phyloP scores from a whole-genome alignment of 1,284 basidiomycete genomes.

The Ganoderma sinense region DNA sequence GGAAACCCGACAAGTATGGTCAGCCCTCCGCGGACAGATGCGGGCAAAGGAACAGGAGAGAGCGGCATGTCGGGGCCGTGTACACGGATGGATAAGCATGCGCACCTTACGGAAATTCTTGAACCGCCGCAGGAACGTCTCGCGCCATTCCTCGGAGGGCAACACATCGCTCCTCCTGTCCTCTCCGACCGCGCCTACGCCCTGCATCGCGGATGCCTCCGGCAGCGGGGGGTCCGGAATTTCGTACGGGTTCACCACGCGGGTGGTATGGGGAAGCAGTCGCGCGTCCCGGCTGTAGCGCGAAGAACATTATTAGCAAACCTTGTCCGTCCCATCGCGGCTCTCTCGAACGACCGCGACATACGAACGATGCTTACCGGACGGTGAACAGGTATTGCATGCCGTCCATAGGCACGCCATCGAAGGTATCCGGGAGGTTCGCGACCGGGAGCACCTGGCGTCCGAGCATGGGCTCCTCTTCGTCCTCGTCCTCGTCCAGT shows the following conservation, averaged over 20 bases:
- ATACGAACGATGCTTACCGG: slow-evolving; percentile 52
- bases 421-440: slow-evolving; percentile 69
- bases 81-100: background rate
- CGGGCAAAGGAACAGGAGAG: background rate
- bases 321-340: background rate
- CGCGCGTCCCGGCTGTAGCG: slow-evolving; percentile 70
- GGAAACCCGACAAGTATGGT: background rate
- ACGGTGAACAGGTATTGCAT: slow-evolving; percentile 85
- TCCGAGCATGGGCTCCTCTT: slow-evolving; percentile 40
- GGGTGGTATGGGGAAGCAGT: slow-evolving; percentile 63
- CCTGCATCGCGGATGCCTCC: background rate
- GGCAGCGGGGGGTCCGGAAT: slow-evolving; percentile 31
- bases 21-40: background rate
- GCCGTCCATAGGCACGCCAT: slow-evolving; percentile 73
- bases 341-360: background rate
- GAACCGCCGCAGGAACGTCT: slow-evolving; percentile 62
- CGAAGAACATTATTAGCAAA: slow-evolving; percentile 8
- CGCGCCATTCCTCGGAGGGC: slow-evolving; percentile 73
- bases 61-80: background rate
- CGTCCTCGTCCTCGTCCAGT: slow-evolving; percentile 36
- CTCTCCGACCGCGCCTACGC: slow-evolving; percentile 24
- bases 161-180: slow-evolving; percentile 45
- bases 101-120: slow-evolving; percentile 69
- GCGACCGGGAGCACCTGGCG: slow-evolving; percentile 78
- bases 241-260: slow-evolving; percentile 74